Base-by-base conservation (phyloP, 441 rosid genomes). In the Croton laevigatus region DNA sequence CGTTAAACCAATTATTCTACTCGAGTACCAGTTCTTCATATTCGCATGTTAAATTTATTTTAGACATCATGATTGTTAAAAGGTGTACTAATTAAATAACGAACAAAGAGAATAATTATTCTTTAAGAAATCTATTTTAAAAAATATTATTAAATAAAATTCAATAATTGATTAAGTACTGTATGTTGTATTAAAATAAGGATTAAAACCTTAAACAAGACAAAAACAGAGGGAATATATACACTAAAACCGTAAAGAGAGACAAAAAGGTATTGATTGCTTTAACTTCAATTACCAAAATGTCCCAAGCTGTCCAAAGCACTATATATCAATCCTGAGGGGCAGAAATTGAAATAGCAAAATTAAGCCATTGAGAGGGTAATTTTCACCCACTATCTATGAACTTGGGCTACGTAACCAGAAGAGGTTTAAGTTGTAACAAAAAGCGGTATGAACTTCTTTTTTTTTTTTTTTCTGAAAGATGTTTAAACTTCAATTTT, bases 161-260 rank as follows among this genome's bases (percentile, higher is more conserved):
- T 37, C 59, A 72, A 19, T 20, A 17, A 19, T 11, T 20, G 5
- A 14, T 40, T 40, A 67, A 23, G 57, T 55, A 16, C 32, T 27
- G 1, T 27, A 27, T 27, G 2, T 1, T 4, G 16, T 19, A 53
- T n/a, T 59, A 49, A 49, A 3, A 7, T 0, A n/a, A 20, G 20
- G 45, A 59, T 65, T 54, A 53, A 70, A 46, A 45, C 61, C 49
- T 42, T 66, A 16, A 70, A 61, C 27, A 46, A 45, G 79, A 61
- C 75, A 62, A 23, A 38, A 49, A 34, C 48, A 32, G 34, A 14
- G 46, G 17, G 64, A 34, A 46, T 13, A 45, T n/a, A n/a, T n/a
- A n/a, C n/a, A n/a, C n/a, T n/a, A n/a, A n/a, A n/a, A n/a, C 32
- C 42, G 55, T 37, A 51, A 70, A 68, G 46, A 51, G 66, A 17